Percentiles rank a stretch among this genome's conserved stretches.
Conservation (phyloP, 768 basidiomycete genomes). For the Clathrus columnatus region DNA sequence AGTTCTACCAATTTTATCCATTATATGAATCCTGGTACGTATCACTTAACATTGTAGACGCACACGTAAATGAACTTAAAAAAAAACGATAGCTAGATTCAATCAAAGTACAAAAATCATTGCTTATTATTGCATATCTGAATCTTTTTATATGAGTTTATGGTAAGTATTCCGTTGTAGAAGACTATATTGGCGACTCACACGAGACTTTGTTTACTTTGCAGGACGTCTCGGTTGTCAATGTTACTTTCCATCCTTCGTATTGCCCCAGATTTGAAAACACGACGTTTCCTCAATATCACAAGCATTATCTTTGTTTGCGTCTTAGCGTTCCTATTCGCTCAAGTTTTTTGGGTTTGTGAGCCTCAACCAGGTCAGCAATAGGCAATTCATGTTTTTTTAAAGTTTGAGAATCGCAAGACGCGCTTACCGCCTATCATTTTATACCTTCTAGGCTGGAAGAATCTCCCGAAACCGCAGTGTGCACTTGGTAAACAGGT, state of each 20-base stretch:
- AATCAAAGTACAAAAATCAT: background rate
- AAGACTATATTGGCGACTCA: background rate
- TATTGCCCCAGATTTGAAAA: conserved; percentile 30
- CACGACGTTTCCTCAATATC: conserved; percentile 16
- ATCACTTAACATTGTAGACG: background rate
- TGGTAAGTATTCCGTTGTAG: background rate
- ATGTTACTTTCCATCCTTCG: conserved; percentile 49
- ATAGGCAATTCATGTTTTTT: background rate
- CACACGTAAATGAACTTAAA: background rate
- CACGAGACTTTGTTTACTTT: too few species aligned
- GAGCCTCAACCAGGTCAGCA: conserved; percentile 16
- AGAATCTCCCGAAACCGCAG: conserved; percentile 25
- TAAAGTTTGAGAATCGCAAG: too few species aligned
- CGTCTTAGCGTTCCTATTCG: conserved; percentile 25
- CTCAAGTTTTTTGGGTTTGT: conserved; percentile 40
- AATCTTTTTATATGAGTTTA: conserved; percentile 3
- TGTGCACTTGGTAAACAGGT: conserved; percentile 39
- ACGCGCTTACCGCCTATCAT: too few species aligned
- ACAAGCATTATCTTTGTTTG: conserved; percentile 21
- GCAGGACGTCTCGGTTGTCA: conserved; percentile 42
- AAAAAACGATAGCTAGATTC: background rate
- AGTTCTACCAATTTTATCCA: conserved; percentile 1
- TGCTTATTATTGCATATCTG: conserved; percentile 7
- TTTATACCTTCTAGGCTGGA: conserved; percentile 33
- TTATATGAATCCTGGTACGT: background rate